Base-by-base conservation (phyloP, 495 filamentous ascomycete species). In the Pseudevernia furfuracea region DNA sequence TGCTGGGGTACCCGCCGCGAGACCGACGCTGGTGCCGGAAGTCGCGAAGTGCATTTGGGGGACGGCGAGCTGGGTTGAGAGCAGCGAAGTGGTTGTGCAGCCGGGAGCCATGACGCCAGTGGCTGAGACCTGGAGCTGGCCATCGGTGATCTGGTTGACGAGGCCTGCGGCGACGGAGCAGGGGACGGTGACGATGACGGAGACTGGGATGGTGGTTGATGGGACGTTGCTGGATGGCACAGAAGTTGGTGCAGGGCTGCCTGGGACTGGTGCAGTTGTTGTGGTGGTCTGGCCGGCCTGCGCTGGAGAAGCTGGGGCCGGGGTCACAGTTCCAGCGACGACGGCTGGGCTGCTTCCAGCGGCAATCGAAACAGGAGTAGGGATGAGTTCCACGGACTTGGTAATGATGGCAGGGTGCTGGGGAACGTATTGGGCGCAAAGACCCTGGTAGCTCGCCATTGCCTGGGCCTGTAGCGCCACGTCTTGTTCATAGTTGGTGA, bases 341-440 rank as follows among this genome's bases (percentile, higher is more conserved):
- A 61, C 61, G 37, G 72, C 69, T 38, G 71, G 62, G 67, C 49
- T 53, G 49, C 49, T 53, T 53, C 49, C 59, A 36, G 21, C 55
- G 34, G 32, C 58, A 25, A n/a, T 68, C 43, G 36, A 69, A 71
- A 53, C 57, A 15, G 73, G 66, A 21, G 76, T 78, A 5, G 83
- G 81, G 44, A 72, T 74, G 32, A 87, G 74, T n/a, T 83, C 85
- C 72, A 88, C 81, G 30, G 77, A 81, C 48, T 77, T 85, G 63
- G 90, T 94, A 71, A 90, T 82, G 71, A 97, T 89, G 60, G 82
- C 92, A 4, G 94, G 94, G 84, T 96, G 96, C 66, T 79, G 63
- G 49, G 81, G 77, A 25, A 91, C 81, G 74, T 85, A 87, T 39
- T 82, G 75, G 43, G 89, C 90, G 79, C 93, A 97, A 76, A 97